These are phyloP conservation scores for Petunia secreta DNA, from an alignment of 257 asterid genomes.

Conservation along the genomic window DNA sequence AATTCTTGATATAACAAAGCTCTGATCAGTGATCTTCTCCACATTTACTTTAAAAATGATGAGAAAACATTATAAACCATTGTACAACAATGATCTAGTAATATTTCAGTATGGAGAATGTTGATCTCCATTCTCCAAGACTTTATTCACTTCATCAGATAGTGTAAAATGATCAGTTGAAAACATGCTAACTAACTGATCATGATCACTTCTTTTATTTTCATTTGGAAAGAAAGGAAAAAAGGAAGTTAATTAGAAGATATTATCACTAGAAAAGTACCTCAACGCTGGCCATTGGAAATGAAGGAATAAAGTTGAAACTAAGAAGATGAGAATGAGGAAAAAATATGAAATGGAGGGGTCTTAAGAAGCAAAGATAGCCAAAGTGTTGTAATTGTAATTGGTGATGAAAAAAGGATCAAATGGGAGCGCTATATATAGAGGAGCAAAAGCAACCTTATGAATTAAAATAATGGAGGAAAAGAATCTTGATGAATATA, in stretches of 20 bases:
- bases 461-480: conserved; percentile 1
- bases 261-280: not conserved
- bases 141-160: not conserved
- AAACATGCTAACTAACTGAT: not conserved
- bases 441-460: conserved; percentile 23
- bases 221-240: not conserved
- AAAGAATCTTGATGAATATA: conserved; percentile 27
- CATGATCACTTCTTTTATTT: not conserved
- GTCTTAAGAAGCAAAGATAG: not conserved
- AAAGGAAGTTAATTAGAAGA: not conserved
- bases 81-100: not conserved
- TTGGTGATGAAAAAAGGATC: conserved; percentile 25
- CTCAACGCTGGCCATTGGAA: conserved; percentile 32
- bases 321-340: conserved; percentile 5
- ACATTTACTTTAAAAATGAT: no score
- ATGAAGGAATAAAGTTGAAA: conserved; percentile 9
- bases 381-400: conserved; percentile 8
- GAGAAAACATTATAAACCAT: not conserved
- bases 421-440: conserved; percentile 27
- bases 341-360: conserved; percentile 20
- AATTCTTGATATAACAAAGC: not conserved
- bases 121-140: not conserved
- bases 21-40: not conserved
- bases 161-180: conserved; percentile 11
- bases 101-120: not conserved